Evolutionary conservation across 2,329 filamentous ascomycete genomes (phyloP), one percentile per base, ranked within the genome.

Genomic region (Escovopsis sp.): DNA sequence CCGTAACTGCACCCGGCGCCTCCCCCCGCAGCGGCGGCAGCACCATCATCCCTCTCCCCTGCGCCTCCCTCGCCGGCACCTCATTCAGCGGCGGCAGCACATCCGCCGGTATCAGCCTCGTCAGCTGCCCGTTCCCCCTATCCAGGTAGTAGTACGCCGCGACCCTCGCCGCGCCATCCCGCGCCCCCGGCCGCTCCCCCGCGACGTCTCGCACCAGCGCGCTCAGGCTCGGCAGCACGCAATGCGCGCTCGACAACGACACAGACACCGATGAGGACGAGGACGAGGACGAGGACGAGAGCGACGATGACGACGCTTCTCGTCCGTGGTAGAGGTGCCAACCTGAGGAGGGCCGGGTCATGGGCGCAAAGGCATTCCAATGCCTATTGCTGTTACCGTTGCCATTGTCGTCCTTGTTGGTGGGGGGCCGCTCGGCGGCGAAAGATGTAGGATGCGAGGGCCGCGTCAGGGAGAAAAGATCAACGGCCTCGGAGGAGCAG

Each of bases 131-230:
- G 39, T 72, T 62, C 8, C 64, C 64, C 6, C 71, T 61, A 35
- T 66, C 61, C 35, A 68, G 62, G 42, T 61, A 72, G 48, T 76
- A 76, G n/a, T n/a, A n/a, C n/a, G n/a, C n/a, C n/a, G n/a, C n/a
- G n/a, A n/a, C n/a, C n/a, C n/a, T n/a, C 2, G 57, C 61, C 37
- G 60, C 66, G 12, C 39, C 49, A 23, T 32, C 35, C 2, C 38
- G 25, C 13, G 35, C 19, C 10, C 28, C n/a, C n/a, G n/a, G n/a
- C n/a, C 17, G 15, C 31, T 14, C 9, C 27, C n/a, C 2, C n/a
- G n/a, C n/a, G n/a, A 5, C 27, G 21, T 34, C 18, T 28, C 27
- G 29, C 4, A 29, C 27, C 2, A 21, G n/a, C n/a, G 33, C 27
- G 7, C 35, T 15, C 34, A 36, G 19, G 14, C 27, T 27, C 3